Evolutionary conservation across 2,329 filamentous ascomycete genomes (phyloP).

Genomic region (Phialophora expanda): DNA sequence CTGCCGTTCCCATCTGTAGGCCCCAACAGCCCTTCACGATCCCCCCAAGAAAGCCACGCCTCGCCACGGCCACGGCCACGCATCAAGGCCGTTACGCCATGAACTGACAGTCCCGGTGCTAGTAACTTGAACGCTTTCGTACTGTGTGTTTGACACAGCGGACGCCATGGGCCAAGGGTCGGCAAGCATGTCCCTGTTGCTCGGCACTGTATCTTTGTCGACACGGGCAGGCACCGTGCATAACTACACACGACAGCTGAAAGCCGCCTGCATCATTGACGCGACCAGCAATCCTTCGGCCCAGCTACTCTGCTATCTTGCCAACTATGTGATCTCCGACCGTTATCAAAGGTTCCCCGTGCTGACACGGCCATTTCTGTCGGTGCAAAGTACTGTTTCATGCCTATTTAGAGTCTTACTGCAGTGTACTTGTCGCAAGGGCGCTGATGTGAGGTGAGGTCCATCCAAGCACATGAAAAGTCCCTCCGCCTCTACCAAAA

Average conservation of each 20-base stretch:
- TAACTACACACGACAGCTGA: conserved; percentile 5
- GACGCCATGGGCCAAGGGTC: not conserved
- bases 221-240: not conserved
- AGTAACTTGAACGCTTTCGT: not conserved
- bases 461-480: conserved; percentile 10
- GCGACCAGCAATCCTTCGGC: conserved; percentile 30
- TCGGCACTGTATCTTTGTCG: not conserved
- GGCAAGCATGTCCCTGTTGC: not conserved
- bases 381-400: not conserved
- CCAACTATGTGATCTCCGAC: not conserved
- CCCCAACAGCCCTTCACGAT: conserved; percentile 4
- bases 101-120: not conserved
- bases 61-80: not conserved
- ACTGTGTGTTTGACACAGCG: not conserved
- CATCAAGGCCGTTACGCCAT: not conserved
- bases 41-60: conserved; percentile 11
- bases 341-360: conserved; percentile 7
- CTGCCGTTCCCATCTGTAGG: conserved; percentile 11
- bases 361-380: conserved; percentile 16
- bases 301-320: conserved; percentile 8
- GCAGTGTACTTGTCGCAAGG: conserved; percentile 18
- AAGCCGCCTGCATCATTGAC: conserved; percentile 8
- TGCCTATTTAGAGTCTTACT: conserved; percentile 1
- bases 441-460: conserved; percentile 17
- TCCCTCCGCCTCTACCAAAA: conserved; percentile 12